Evolutionary conservation across 306 rosid species (phyloP).

Genomic region (Pterocarpus macrocarpus): DNA sequence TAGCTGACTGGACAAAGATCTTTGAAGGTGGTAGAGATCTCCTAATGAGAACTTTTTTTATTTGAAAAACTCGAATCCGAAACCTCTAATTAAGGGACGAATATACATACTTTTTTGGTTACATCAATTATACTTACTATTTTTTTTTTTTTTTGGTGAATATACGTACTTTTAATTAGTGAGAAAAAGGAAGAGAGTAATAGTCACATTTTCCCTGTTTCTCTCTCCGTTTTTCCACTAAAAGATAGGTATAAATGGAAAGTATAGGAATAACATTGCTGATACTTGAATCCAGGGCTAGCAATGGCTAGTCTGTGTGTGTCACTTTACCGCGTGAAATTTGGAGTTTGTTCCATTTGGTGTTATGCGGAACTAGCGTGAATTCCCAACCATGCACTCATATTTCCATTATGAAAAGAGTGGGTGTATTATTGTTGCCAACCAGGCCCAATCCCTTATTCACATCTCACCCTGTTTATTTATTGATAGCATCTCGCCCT

Average conservation of each 20-base stretch:
- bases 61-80: no score
- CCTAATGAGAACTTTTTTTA: no score
- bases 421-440: not conserved
- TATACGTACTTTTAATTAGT: not conserved
- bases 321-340: not conserved
- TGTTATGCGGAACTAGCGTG: not conserved
- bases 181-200: not conserved
- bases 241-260: not conserved
- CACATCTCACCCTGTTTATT: not conserved
- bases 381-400: not conserved
- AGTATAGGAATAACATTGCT: not conserved
- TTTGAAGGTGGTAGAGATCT: no score
- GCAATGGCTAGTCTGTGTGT: not conserved
- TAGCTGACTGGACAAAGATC: no score
- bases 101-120: no score
- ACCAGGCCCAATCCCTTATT: not conserved
- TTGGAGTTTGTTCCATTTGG: not conserved
- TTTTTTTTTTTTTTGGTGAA: no score
- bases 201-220: not conserved
- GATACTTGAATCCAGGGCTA: not conserved
- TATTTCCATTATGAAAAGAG: not conserved
- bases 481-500: not conserved
- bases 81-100: no score
- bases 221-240: not conserved
- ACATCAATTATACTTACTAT: not conserved